Evolutionary conservation across 768 basidiomycete species (phyloP), one percentile per base, ranked within the genome.

Genomic region (Suillus subalutaceus): DNA sequence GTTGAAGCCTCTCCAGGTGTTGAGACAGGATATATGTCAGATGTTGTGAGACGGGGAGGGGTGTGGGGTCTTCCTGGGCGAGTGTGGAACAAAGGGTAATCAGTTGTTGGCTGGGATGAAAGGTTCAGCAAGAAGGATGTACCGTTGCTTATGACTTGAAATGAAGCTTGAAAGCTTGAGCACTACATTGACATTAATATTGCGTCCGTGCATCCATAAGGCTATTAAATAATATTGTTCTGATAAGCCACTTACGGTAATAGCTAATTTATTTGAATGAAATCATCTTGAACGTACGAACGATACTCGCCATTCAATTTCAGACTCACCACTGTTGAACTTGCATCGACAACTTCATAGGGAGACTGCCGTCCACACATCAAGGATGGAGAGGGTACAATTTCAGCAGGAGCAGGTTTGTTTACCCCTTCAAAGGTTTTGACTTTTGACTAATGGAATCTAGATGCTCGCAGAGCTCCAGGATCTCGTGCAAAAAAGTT

Each of bases 391-490:
- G 84, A 86, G 93, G 69, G 95, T 97, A 0, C 92, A 97, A 66
- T 96, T 91, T 72, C 89, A 96, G 79, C 92, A 96, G 78, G 95
- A 97, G 88, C 90, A 93, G 88, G 90, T 85, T 64, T 61, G 81
- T 64, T n/a, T 35, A 63, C 57, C 8, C 26, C 8, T 48, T 41
- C 4, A 46, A 8, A n/a, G 26, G 60, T 2, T n/a, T 26, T 15
- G 18, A 63, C 1, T n/a, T 1, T n/a, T 30, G 6, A 41, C 59
- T 32, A 67, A 65, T 32, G 41, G 10, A 48, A 56, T n/a, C 52
- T 74, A 92, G 87, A 96, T 96, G 89, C 92, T 97, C 87, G 87
- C 90, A 57, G 96, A 97, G 89, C 90, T 97, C 75, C 96, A 94
- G 78, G 94, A 96, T 78, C 83, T 97, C 13, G 88, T 91, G 66